A percentile compares a stretch with the other conserved stretches of the same genome.
These are phyloP conservation scores for Neurospora sp. DNA, from an alignment of 495 filamentous ascomycete genomes.

Conservation along the genomic window DNA sequence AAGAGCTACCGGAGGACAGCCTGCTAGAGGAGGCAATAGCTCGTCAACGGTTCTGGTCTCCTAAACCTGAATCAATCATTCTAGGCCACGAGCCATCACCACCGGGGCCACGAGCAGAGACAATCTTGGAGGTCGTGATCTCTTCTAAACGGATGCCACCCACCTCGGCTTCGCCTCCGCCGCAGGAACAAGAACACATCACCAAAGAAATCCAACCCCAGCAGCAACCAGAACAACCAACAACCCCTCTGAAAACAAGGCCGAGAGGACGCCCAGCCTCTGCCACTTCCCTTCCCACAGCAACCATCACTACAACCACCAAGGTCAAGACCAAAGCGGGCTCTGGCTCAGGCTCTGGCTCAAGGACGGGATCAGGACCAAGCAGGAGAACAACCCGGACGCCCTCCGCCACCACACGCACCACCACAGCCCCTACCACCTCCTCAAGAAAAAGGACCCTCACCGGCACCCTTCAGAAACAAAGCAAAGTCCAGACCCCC, in stretches of 20 bases:
- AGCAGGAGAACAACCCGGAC: background rate
- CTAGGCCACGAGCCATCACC: background rate
- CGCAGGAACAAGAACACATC: background rate
- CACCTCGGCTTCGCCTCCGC: background rate
- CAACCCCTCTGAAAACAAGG: background rate
- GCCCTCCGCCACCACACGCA: background rate
- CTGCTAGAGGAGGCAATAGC: background rate
- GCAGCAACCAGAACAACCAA: background rate
- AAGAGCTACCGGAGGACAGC: background rate
- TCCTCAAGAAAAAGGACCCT: background rate
- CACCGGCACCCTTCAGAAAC: no score
- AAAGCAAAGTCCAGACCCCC: background rate
- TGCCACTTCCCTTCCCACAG: background rate
- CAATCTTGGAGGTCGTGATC: background rate
- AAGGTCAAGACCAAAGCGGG: background rate
- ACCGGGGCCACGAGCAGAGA: background rate
- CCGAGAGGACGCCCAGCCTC: background rate
- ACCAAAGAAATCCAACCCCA: background rate
- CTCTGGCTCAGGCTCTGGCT: background rate
- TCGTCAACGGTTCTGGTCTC: background rate
- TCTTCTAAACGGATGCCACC: background rate
- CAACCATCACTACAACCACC: background rate
- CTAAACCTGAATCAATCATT: background rate
- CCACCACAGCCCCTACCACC: background rate
- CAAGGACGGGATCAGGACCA: background rate